phyloP scores from a whole-genome alignment of 345 rosid species.

The Brassica nigra region DNA sequence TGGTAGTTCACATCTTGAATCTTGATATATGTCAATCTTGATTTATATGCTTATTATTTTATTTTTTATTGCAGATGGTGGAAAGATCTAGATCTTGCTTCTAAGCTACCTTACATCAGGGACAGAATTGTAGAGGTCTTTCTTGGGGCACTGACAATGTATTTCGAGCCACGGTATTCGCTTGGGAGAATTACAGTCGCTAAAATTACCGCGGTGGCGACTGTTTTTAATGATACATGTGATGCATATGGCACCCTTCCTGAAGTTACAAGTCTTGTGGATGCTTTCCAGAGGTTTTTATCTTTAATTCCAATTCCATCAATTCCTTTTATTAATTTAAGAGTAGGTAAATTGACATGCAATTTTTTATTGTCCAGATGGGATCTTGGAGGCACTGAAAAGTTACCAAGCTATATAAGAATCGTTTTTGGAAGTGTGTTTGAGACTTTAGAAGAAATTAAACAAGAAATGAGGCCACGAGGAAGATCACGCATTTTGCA shows the following conservation, averaged over 20 bases:
- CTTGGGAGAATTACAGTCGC: neutral
- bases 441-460: neutral
- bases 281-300: conserved; percentile 1
- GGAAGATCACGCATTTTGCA: neutral
- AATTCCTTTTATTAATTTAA: neutral
- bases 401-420: neutral
- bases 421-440: neutral
- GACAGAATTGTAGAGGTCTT: conserved; percentile 17
- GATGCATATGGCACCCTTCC: conserved; percentile 27
- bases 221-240: conserved; percentile 23
- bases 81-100: conserved; percentile 1
- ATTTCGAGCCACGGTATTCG: conserved; percentile 18
- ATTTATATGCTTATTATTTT: neutral
- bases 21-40: neutral
- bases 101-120: conserved; percentile 19
- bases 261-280: neutral
- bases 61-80: conserved; percentile 11
- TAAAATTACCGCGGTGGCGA: neutral
- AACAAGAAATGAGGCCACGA: neutral
- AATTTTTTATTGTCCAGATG: neutral
- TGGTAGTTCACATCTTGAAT: neutral
- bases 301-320: neutral
- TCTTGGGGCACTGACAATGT: neutral
- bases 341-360: neutral
- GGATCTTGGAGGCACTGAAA: neutral